Conservation (phyloP, 2,329 filamentous ascomycete species). For the Colletotrichum trifolii region DNA sequence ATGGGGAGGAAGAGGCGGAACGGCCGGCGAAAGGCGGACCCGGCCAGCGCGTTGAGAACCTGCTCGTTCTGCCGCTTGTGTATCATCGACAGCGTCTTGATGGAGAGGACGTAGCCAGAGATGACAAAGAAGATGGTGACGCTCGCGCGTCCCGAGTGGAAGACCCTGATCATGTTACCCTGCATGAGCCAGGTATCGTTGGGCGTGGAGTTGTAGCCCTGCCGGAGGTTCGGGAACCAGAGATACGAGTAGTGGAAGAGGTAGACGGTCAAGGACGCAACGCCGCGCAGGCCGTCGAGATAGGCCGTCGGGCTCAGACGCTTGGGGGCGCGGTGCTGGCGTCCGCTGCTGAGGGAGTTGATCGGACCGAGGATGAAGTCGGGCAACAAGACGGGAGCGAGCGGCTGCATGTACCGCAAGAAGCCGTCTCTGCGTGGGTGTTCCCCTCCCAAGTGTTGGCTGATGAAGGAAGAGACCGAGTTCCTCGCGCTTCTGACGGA, state of each 20-base stretch:
- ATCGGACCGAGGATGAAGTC: background rate
- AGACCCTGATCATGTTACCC: constrained; percentile 63
- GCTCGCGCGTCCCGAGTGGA: constrained; percentile 65
- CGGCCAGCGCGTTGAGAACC: constrained; percentile 57
- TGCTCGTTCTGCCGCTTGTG: constrained; percentile 49
- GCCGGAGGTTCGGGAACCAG: constrained; percentile 9
- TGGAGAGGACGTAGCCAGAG: constrained; percentile 69
- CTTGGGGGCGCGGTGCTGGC: background rate
- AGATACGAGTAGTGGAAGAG: constrained; percentile 60
- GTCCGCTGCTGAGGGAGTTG: background rate
- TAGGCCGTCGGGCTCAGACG: constrained; percentile 61
- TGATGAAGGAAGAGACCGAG: constrained; percentile 16
- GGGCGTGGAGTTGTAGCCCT: constrained; percentile 52
- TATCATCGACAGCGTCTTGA: constrained; percentile 59
- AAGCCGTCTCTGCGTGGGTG: background rate
- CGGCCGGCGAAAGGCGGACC: constrained; percentile 61
- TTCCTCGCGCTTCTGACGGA: constrained; percentile 10
- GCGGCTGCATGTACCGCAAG: background rate
- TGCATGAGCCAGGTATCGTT: constrained; percentile 58
- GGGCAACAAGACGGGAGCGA: constrained; percentile 1
- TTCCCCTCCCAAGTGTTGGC: background rate
- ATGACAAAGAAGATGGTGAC: constrained; percentile 72
- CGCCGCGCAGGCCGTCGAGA: constrained; percentile 67
- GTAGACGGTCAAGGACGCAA: constrained; percentile 66
- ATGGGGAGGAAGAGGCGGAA: constrained; percentile 64